These are phyloP conservation scores for Collybiopsis luxurians DNA, from an alignment of 768 basidiomycete genomes.

Conservation along the genomic window DNA sequence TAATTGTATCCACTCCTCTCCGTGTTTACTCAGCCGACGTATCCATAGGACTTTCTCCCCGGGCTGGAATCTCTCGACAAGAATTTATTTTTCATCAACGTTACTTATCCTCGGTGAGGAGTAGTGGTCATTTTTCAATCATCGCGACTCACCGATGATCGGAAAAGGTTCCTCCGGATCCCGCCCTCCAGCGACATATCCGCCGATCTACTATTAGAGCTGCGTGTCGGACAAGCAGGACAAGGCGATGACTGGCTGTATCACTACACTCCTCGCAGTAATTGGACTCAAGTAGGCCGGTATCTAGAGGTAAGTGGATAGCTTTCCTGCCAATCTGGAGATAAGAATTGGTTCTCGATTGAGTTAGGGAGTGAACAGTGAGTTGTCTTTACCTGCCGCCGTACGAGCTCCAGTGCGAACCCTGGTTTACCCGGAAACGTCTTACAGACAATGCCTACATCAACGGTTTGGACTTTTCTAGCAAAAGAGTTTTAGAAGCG, in stretches of 20 bases:
- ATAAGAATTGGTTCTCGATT: background rate
- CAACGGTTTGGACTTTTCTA: conserved; percentile 33
- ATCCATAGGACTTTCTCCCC: conserved; percentile 27
- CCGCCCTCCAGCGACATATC: background rate
- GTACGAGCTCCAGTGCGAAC: too few relatives aligned
- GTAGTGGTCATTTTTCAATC: conserved; percentile 12
- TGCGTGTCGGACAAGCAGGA: conserved; percentile 32
- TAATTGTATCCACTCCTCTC: background rate
- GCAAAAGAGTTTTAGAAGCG: conserved; percentile 8
- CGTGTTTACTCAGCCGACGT: background rate
- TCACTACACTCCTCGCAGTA: conserved; percentile 24
- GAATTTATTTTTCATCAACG: conserved; percentile 28
- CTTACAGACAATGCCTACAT: conserved; percentile 34
- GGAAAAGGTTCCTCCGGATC: conserved; percentile 2
- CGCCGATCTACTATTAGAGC: conserved; percentile 29
- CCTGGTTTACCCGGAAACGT: background rate
- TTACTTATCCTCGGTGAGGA: conserved; percentile 34
- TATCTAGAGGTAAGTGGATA: conserved; percentile 28
- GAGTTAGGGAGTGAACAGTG: conserved; percentile 33
- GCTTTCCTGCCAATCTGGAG: background rate
- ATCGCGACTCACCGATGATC: too few relatives aligned
- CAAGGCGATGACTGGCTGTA: conserved; percentile 37
- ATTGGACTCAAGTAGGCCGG: conserved; percentile 27
- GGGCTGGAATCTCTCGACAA: conserved; percentile 28
- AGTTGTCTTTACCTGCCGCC: background rate